Evolutionary conservation across 2,329 filamentous ascomycete genomes (phyloP).

Genomic region (Penicillium sclerotigenum): DNA sequence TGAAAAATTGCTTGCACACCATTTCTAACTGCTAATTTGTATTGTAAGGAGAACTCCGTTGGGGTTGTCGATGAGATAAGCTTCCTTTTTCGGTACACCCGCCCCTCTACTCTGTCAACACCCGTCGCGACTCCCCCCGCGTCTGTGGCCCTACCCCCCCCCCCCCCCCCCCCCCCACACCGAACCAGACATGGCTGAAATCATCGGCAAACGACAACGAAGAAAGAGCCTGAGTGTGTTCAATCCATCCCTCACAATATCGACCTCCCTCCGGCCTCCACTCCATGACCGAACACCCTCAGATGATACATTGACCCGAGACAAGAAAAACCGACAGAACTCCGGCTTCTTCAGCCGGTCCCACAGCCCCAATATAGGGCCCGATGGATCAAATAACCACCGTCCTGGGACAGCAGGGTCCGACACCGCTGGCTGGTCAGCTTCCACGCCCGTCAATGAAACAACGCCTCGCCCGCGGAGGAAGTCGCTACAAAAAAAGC

Average conservation of each 20-base stretch:
- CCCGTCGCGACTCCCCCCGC: conserved; percentile 1
- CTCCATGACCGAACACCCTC: conserved; percentile 38
- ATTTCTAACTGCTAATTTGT: conserved; percentile 7
- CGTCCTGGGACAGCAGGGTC: conserved; percentile 31
- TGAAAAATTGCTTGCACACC: no score
- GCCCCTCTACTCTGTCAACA: conserved; percentile 6
- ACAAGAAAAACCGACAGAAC: conserved; percentile 37
- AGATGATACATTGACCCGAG: conserved; percentile 34
- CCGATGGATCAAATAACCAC: conserved; percentile 25
- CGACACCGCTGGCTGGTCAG: conserved; percentile 23
- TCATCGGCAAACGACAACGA: conserved; percentile 33
- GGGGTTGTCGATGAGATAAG: conserved; percentile 32
- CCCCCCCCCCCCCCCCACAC: background rate
- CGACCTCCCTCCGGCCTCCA: conserved; percentile 18
- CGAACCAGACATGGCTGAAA: conserved; percentile 32
- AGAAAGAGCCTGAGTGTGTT: conserved; percentile 38
- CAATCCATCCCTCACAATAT: conserved; percentile 27
- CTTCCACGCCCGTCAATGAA: conserved; percentile 26
- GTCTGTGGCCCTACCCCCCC: conserved; percentile 4
- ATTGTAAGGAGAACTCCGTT: conserved; percentile 27
- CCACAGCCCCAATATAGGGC: conserved; percentile 27
- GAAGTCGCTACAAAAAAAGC: conserved; percentile 46
- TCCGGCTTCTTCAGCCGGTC: conserved; percentile 39
- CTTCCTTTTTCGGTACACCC: conserved; percentile 13
- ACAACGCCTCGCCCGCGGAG: conserved; percentile 36